Evolutionary conservation across 306 rosid species (phyloP).

Genomic region (Pyrus bretschneideri): DNA sequence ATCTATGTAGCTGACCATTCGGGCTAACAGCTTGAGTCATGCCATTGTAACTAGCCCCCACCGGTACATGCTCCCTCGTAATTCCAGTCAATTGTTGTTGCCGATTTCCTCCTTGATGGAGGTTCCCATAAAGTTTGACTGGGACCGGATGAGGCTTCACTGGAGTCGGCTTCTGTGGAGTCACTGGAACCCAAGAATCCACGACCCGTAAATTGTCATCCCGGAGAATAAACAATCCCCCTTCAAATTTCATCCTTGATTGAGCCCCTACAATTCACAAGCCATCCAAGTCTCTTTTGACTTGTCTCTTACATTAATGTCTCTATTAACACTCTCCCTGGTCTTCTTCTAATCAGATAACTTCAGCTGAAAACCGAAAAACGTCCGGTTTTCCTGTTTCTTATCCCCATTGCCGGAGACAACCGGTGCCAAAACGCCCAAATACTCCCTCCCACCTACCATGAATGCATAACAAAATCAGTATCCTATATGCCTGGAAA

Average conservation of each 20-base stretch:
- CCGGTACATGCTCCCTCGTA: not conserved
- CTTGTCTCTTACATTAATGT: not conserved
- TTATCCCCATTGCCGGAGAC: slow-evolving; percentile 5
- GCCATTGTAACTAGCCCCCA: slow-evolving; percentile 19
- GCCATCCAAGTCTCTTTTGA: not conserved
- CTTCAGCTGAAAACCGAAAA: not conserved
- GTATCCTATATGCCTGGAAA: not conserved
- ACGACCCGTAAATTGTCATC: slow-evolving; percentile 20
- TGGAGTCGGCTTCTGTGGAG: slow-evolving; percentile 43
- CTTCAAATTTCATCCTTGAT: slow-evolving; percentile 34
- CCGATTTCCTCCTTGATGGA: slow-evolving; percentile 22
- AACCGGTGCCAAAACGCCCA: not conserved
- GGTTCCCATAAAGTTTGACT: slow-evolving; percentile 25
- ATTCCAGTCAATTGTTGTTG: slow-evolving; percentile 13
- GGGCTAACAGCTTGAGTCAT: not conserved
- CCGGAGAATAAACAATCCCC: slow-evolving; percentile 22
- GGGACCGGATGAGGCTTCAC: slow-evolving; percentile 22
- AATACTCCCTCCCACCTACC: not conserved
- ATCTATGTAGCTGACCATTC: slow-evolving; percentile 16
- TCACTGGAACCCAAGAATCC: slow-evolving; percentile 43
- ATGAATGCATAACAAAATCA: not conserved
- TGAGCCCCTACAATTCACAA: slow-evolving; percentile 24
- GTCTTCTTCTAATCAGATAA: not conserved
- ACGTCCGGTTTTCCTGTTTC: not conserved
- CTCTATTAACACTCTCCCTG: not conserved